Base-by-base conservation (phyloP, 1,139 yeast genomes). In the Saccharomyces hybrid region DNA sequence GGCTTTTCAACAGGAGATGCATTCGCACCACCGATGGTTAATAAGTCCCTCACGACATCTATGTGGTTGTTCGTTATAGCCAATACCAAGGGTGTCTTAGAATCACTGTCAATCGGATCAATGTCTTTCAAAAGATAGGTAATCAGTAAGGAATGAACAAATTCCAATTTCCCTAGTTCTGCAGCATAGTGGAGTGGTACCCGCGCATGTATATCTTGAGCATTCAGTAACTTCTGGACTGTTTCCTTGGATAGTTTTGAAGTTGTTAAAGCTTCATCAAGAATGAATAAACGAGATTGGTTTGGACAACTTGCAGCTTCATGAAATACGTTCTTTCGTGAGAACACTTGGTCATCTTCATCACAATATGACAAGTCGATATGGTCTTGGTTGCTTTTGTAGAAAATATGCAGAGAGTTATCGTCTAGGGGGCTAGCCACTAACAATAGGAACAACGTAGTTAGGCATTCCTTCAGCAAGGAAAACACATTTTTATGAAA, bases 171-270 rank as follows among this genome's bases (percentile, higher is more conserved):
- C 50, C 86, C 86, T 59, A 79, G 72, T 63, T 85, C 90, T 5
- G 96, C 81, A 1, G 97, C 95, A 68, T 91, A 89, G 70, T 93
- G 98, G 12, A 93, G 73, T 44, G 98, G 91, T 2, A 86, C 84
- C 61, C 95, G 78, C 3, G 96, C 96, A 61, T 87, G 84, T 48
- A 77, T 69, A 58, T 79, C 81, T 58, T 74, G 75, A 14, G 75
- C 69, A 55, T 78, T 71, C 64, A 72, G 64, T 65, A 64, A 66
- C 55, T 55, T 57, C 47, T 54, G 55, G 47, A 56, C 24, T 11
- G 44, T 32, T 9, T 60, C 51, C 7, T 61, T 32, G 6, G 41
- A 49, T 38, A 38, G 9, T 11, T 19, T 38, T 19, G 44, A 38
- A 3, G 44, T 38, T n/a, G 48, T 38, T 6, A 66, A 48, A 2